Conservation (phyloP, 2,329 filamentous ascomycete species). For the Epichloe bromicola region DNA sequence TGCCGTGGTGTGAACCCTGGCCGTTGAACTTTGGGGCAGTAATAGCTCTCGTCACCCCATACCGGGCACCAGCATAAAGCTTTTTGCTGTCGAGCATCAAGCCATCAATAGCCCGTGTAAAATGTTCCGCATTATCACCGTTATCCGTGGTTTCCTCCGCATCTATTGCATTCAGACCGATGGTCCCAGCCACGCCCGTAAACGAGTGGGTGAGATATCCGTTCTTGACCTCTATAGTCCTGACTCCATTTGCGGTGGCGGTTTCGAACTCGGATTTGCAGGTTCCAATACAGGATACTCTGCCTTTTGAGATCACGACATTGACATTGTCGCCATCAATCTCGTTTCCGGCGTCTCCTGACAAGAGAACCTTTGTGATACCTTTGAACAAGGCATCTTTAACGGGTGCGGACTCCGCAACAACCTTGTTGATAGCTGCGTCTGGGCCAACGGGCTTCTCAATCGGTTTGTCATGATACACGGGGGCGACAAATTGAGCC, state of each 20-base stretch:
- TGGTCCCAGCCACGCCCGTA: constrained; percentile 44
- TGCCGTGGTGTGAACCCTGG: constrained; percentile 36
- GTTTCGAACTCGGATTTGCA: constrained; percentile 33
- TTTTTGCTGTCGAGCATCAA: constrained; percentile 43
- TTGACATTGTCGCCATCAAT: constrained; percentile 26
- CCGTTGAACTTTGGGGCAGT: constrained; percentile 37
- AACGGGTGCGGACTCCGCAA: constrained; percentile 26
- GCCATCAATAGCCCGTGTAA: constrained; percentile 46
- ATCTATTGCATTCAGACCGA: constrained; percentile 53
- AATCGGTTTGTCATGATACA: constrained; percentile 39
- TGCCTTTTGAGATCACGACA: constrained; percentile 39
- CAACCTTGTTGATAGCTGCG: constrained; percentile 25
- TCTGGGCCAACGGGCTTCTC: constrained; percentile 26
- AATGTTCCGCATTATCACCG: constrained; percentile 30
- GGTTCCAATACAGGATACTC: constrained; percentile 41
- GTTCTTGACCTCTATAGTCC: constrained; percentile 36
- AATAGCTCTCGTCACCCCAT: constrained; percentile 46
- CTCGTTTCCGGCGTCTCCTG: constrained; percentile 23
- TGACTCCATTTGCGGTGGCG: constrained; percentile 20
- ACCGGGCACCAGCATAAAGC: constrained; percentile 35
- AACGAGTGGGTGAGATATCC: constrained; percentile 49
- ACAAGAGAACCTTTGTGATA: constrained; percentile 36
- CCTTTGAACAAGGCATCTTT: constrained; percentile 42
- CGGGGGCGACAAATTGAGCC: constrained; percentile 37
- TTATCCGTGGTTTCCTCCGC: constrained; percentile 42